Conservation (phyloP, 1,139 yeast genomes). For the Suhomyces taliae region DNA sequence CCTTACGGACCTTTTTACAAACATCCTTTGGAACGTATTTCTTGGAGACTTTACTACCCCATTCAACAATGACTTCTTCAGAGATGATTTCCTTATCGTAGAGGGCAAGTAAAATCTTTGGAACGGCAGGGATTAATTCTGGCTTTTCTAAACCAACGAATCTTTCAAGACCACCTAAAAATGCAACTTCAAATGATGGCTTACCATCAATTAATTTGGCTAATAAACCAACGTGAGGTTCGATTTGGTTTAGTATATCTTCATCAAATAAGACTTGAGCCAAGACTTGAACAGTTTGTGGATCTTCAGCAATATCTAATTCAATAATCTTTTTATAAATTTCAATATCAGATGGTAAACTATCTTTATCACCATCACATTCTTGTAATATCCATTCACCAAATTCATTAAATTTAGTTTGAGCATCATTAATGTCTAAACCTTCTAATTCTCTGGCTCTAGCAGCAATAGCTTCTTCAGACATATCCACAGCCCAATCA, state of each 20-base stretch:
- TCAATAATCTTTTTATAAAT: constrained; percentile 88
- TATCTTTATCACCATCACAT: constrained; percentile 53
- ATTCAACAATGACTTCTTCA: constrained; percentile 75
- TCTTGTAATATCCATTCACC: constrained; percentile 83
- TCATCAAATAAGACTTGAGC: constrained; percentile 89
- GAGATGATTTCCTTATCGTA: constrained; percentile 82
- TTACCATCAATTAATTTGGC: constrained; percentile 68
- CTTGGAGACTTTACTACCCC: constrained; percentile 93
- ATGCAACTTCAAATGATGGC: constrained; percentile 75
- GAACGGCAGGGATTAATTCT: constrained; percentile 69
- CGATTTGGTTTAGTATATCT: constrained; percentile 70
- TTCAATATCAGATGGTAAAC: constrained; percentile 81
- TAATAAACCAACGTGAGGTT: constrained; percentile 78
- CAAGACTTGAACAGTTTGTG: constrained; percentile 84
- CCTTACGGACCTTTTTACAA: constrained; percentile 91
- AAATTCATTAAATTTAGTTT: constrained; percentile 64
- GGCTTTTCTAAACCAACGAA: constrained; percentile 82
- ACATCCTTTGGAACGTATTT: constrained; percentile 91
- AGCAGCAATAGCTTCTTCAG: constrained; percentile 93
- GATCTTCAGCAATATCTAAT: constrained; percentile 67
- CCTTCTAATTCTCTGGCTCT: constrained; percentile 88
- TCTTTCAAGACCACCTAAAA: constrained; percentile 95
- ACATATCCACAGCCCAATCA: constrained; percentile 98
- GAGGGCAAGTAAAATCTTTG: constrained; percentile 76
- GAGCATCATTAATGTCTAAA: constrained; percentile 41